phyloP scores from a whole-genome alignment of 257 asterid genomes.

The Capsicum chinense region DNA sequence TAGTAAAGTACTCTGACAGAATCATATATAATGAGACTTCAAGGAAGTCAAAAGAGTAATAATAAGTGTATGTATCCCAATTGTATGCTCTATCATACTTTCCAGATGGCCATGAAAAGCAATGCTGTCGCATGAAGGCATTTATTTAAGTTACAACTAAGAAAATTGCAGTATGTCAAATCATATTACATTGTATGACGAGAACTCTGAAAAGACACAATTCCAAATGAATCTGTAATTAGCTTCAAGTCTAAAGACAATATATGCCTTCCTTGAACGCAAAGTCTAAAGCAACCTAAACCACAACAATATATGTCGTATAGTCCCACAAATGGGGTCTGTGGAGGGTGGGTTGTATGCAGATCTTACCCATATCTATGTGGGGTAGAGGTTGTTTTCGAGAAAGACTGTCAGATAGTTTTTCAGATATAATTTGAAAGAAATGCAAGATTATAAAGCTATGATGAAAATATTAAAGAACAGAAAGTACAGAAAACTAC shows the following conservation, averaged over 20 bases:
- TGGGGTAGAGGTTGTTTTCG: not conserved
- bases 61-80: slow-evolving; percentile 10
- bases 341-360: too few species aligned
- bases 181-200: not conserved
- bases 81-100: slow-evolving; percentile 2
- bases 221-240: slow-evolving; percentile 22
- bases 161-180: slow-evolving; percentile 14
- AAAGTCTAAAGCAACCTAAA: not conserved
- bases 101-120: not conserved
- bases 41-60: not conserved
- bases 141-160: slow-evolving; percentile 8
- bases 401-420: not conserved
- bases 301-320: not conserved
- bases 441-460: not conserved
- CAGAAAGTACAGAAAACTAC: not conserved
- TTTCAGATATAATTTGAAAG: not conserved
- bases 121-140: not conserved
- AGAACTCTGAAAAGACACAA: not conserved
- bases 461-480: not conserved
- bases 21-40: not conserved
- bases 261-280: not conserved
- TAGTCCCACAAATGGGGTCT: not conserved
- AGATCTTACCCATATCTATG: not conserved
- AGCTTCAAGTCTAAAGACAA: not conserved
- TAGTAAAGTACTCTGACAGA: slow-evolving; percentile 14